Conservation (phyloP, 306 rosid species). For the Cucurbita pepo region DNA sequence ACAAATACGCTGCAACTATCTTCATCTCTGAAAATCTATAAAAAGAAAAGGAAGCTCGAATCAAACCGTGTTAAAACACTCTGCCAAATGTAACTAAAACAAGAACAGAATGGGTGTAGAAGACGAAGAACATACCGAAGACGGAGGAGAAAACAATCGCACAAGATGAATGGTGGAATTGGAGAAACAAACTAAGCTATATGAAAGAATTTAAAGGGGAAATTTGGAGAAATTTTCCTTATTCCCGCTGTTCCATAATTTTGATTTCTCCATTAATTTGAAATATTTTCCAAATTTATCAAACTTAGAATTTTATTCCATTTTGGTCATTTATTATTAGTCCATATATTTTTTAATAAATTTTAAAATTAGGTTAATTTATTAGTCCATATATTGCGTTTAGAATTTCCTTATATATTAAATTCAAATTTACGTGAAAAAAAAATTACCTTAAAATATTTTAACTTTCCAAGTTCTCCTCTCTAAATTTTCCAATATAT, state of each 20-base stretch:
- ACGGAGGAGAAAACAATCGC: not conserved
- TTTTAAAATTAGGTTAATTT: too few relatives aligned
- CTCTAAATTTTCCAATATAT: not conserved
- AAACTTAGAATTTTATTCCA: not conserved
- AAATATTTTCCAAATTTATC: not conserved
- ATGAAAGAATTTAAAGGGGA: not conserved
- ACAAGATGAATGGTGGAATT: not conserved
- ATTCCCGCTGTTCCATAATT: too few relatives aligned
- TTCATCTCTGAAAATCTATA: conserved; percentile 6
- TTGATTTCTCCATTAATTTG: not conserved
- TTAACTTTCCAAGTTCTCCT: not conserved
- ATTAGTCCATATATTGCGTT: not conserved
- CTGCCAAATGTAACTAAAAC: too few relatives aligned
- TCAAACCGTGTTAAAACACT: not conserved
- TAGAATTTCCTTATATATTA: too few relatives aligned
- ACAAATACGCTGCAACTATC: conserved; percentile 21
- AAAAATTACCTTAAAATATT: too few relatives aligned
- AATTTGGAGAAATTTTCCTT: not conserved
- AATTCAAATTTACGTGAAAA: too few relatives aligned
- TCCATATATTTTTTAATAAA: too few relatives aligned
- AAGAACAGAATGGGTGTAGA: not conserved
- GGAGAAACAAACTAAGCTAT: not conserved
- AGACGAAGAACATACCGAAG: not conserved
- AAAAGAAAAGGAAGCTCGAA: not conserved
- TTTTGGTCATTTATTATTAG: too few relatives aligned